Evolutionary conservation across 139 green algal species (phyloP).

Genomic region (Picochlorum sp.): DNA sequence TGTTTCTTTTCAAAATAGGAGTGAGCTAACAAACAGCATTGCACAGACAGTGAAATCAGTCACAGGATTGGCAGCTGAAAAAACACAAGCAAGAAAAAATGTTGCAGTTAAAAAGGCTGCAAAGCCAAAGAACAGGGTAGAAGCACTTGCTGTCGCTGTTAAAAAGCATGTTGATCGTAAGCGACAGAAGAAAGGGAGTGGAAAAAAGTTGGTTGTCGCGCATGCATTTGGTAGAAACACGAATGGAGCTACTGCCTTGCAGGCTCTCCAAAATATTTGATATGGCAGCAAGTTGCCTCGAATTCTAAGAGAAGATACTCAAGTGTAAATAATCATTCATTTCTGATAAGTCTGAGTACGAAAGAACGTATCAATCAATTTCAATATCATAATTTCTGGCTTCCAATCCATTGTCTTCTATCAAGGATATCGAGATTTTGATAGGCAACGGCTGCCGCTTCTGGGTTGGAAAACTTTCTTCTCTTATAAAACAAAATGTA

Average conservation of each 20-base stretch:
- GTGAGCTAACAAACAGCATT: neutral
- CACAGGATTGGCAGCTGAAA: neutral
- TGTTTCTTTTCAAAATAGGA: conserved; percentile 4
- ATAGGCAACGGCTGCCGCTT: too few species aligned
- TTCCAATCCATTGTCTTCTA: too few species aligned
- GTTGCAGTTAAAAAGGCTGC: neutral
- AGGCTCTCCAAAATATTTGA: conserved; percentile 15
- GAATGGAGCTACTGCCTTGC: conserved; percentile 32
- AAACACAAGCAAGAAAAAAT: neutral
- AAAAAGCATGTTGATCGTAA: conserved; percentile 3
- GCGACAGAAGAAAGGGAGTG: conserved; percentile 1
- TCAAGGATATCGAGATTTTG: too few species aligned
- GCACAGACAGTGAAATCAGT: neutral
- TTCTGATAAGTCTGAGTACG: too few species aligned
- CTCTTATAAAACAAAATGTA: conserved; percentile 32
- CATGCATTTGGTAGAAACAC: conserved; percentile 33
- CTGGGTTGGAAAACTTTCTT: neutral
- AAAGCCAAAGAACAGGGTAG: neutral
- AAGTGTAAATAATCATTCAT: too few species aligned
- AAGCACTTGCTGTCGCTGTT: conserved; percentile 21
- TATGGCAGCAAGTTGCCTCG: neutral
- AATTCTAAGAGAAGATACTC: neutral
- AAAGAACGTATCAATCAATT: too few species aligned
- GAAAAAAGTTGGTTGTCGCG: conserved; percentile 23
- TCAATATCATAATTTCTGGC: too few species aligned